Conservation (phyloP, 768 basidiomycete genomes). For the Ephemerocybe angulata region DNA sequence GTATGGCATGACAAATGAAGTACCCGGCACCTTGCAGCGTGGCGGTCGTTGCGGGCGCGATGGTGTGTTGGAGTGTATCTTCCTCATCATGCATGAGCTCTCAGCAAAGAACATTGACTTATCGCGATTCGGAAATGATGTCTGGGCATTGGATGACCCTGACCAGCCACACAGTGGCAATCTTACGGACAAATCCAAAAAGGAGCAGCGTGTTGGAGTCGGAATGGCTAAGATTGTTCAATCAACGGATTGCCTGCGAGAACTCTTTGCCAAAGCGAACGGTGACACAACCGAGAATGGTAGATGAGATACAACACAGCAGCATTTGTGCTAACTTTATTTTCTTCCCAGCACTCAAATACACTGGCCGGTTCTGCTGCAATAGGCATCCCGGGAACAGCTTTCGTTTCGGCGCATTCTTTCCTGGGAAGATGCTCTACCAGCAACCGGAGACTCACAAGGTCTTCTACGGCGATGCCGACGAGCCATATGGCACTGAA, state of each 20-base stretch:
- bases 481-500: not conserved
- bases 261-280: not conserved
- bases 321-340: no score
- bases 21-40: not conserved
- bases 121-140: not conserved
- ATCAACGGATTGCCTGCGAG: not conserved
- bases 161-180: not conserved
- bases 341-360: not conserved
- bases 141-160: not conserved
- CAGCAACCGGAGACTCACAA: not conserved
- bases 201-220: not conserved
- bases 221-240: not conserved
- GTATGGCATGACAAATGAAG: not conserved
- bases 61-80: not conserved
- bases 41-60: not conserved
- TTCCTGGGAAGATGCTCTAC: not conserved
- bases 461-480: not conserved
- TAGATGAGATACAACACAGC: not conserved
- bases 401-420: not conserved
- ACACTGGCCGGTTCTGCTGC: not conserved
- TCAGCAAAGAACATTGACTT: not conserved
- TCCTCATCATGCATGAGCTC: not conserved
- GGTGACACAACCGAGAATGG: not conserved
- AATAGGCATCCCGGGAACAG: not conserved
- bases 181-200: not conserved